Percentiles rank a stretch among this genome's conserved stretches.
Conservation (phyloP, 2,329 filamentous ascomycete species). For the Talaromyces pinophilus region DNA sequence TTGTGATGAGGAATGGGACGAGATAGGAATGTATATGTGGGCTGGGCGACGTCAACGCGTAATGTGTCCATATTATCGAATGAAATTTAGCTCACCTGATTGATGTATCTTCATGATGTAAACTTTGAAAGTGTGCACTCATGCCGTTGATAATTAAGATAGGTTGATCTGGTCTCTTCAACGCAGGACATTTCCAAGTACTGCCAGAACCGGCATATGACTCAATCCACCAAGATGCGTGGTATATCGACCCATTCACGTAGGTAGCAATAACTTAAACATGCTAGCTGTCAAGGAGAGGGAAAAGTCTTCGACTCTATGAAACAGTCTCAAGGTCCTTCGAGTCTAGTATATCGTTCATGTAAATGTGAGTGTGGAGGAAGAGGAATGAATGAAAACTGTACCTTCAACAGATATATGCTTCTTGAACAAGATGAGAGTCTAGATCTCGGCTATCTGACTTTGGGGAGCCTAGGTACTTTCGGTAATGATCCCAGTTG, state of each 20-base stretch:
- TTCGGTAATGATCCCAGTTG: background rate
- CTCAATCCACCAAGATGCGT: background rate
- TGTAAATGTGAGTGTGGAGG: background rate
- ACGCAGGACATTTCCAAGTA: background rate
- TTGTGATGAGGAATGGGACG: background rate
- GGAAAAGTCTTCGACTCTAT: background rate
- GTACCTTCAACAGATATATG: background rate
- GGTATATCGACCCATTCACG: background rate
- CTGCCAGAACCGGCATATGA: background rate
- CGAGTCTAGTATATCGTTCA: background rate
- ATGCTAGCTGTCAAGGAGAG: background rate
- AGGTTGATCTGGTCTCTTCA: background rate
- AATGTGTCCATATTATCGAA: background rate
- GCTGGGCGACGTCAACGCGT: background rate
- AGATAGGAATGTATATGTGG: background rate
- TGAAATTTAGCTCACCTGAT: background rate
- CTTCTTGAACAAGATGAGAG: background rate
- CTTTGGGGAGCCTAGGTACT: background rate
- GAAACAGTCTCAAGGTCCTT: background rate
- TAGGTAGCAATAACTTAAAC: background rate
- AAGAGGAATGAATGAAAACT: background rate
- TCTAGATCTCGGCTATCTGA: background rate
- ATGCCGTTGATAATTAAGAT: background rate
- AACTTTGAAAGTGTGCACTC: background rate
- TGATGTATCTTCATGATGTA: background rate